Percentiles rank a stretch among this genome's conserved stretches.
These are phyloP conservation scores for Antitrichia curtipendula DNA, from an alignment of 225 moss, liverwort and hornwort species.

Conservation along the genomic window DNA sequence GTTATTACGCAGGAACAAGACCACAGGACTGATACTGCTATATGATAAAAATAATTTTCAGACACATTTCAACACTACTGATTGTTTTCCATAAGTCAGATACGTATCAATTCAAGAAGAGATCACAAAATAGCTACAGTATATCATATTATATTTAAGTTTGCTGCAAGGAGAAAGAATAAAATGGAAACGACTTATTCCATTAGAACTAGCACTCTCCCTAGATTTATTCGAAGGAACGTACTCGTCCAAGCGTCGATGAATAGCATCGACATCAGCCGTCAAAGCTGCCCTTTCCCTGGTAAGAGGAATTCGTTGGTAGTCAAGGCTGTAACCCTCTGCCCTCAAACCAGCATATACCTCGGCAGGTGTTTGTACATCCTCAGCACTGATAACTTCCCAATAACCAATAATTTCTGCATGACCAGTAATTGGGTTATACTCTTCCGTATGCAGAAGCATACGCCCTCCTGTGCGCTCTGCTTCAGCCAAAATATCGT, in stretches of 20 bases:
- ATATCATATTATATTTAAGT: not conserved
- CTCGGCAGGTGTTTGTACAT: conserved; percentile 93
- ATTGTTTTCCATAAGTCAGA: not conserved
- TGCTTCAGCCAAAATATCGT: conserved; percentile 86
- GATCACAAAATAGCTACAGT: not conserved
- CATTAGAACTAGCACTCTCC: not conserved
- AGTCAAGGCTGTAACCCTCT: conserved; percentile 79
- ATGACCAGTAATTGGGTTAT: conserved; percentile 44
- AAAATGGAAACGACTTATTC: not conserved
- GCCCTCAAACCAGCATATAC: conserved; percentile 69
- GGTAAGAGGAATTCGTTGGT: conserved; percentile 85
- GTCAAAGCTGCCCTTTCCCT: conserved; percentile 87
- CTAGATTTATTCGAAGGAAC: not conserved
- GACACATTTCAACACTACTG: not conserved
- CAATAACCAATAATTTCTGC: conserved; percentile 96
- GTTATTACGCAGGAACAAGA: not conserved
- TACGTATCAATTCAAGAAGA: not conserved
- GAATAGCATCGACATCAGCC: conserved; percentile 84
- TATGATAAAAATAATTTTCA: not conserved
- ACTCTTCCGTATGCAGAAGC: conserved; percentile 84
- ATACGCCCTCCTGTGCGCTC: conserved; percentile 79
- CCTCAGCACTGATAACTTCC: conserved; percentile 72
- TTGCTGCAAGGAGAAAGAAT: not conserved
- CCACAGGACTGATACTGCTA: not conserved
- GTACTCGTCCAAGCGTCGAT: conserved; percentile 86